Evolutionary conservation across 257 asterid genomes (phyloP).

Genomic region (Petrea volubilis): DNA sequence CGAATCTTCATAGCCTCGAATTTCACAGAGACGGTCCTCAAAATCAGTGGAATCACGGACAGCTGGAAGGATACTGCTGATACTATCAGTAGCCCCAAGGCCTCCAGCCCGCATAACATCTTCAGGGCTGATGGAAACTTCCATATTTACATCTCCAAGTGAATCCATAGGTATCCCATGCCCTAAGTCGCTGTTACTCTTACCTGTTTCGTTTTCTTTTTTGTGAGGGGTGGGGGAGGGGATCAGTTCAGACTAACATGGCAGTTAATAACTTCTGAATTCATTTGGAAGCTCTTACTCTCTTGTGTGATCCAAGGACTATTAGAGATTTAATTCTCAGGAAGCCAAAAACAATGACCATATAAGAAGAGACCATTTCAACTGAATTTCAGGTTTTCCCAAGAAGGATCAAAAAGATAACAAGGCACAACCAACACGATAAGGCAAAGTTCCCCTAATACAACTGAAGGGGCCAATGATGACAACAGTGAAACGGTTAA

Average conservation of each 20-base stretch:
- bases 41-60: slow-evolving; percentile 68
- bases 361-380: too few relatives aligned
- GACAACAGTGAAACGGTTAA: too few relatives aligned
- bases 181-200: slow-evolving; percentile 25
- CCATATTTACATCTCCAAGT: slow-evolving; percentile 60
- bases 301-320: not conserved
- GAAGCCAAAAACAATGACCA: too few relatives aligned
- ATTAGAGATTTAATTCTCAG: not conserved
- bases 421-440: not conserved
- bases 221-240: not conserved
- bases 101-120: slow-evolving; percentile 69
- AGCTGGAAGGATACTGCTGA: slow-evolving; percentile 54
- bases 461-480: not conserved
- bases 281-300: not conserved
- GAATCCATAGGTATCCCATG: slow-evolving; percentile 24
- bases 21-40: slow-evolving; percentile 58
- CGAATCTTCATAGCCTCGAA: slow-evolving; percentile 53
- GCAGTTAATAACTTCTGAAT: not conserved
- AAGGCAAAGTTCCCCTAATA: not conserved
- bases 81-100: slow-evolving; percentile 68
- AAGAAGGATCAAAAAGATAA: not conserved
- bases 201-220: slow-evolving; percentile 42
- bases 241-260: not conserved
- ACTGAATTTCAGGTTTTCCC: not conserved
- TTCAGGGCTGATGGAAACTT: slow-evolving; percentile 56